A percentile compares a stretch with the other conserved stretches of the same genome.
Evolutionary conservation across 257 asterid species (phyloP).

Genomic region (Buddleja alternifolia): DNA sequence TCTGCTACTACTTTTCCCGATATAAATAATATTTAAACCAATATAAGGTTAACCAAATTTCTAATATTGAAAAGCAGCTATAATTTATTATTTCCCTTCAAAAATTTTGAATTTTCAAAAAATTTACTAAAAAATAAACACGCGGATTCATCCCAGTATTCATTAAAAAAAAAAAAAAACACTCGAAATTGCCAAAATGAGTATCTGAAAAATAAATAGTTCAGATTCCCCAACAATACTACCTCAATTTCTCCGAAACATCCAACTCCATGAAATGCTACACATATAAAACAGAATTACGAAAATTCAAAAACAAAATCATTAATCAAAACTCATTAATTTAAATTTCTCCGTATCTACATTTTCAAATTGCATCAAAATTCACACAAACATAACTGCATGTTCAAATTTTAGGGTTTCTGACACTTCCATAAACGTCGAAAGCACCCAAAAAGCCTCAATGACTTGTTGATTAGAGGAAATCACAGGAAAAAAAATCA

Average conservation of each 20-base stretch:
- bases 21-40: not conserved
- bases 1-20: not conserved
- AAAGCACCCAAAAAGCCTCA: constrained; percentile 9
- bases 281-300: not conserved
- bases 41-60: not conserved
- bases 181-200: not conserved
- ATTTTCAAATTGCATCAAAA: constrained; percentile 15
- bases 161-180: not conserved
- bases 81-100: not conserved
- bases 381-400: constrained; percentile 24
- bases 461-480: constrained; percentile 8
- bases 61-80: not conserved
- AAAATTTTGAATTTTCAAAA: not conserved
- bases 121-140: not conserved
- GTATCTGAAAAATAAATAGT: not conserved
- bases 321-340: constrained; percentile 5
- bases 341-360: constrained; percentile 20
- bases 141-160: not conserved
- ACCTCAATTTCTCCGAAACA: not conserved
- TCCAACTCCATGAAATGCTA: not conserved
- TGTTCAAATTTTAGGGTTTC: constrained; percentile 19
- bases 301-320: not conserved
- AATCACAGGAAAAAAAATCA: not conserved
- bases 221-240: not conserved
- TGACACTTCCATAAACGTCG: constrained; percentile 15